A percentile compares a stretch with the other conserved stretches of the same genome.
Evolutionary conservation across 2,329 filamentous ascomycete species (phyloP).

Genomic region (Colletotrichum simmondsii): DNA sequence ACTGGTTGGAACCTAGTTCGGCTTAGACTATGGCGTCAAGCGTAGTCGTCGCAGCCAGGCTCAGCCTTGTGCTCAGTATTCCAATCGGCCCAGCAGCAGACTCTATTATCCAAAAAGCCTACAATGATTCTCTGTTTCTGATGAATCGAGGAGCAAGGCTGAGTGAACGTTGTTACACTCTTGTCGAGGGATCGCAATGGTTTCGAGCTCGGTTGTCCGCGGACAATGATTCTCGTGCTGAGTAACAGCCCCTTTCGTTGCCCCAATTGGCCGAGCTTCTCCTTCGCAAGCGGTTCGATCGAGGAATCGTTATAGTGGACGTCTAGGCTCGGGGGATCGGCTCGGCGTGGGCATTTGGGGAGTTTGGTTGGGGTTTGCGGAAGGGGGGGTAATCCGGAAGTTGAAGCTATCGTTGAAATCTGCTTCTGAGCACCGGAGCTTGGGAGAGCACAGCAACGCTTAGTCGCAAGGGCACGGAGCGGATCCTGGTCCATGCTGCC

Average conservation of each 20-base stretch:
- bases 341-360: not conserved
- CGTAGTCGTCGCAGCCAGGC: conserved; percentile 10
- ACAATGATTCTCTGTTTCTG: not conserved
- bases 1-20: not conserved
- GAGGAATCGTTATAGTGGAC: not conserved
- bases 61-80: conserved; percentile 5
- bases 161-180: not conserved
- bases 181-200: not conserved
- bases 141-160: not conserved
- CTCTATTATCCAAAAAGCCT: not conserved
- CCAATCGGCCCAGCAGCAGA: not conserved
- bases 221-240: not conserved
- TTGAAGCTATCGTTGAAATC: conserved; percentile 33
- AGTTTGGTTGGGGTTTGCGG: conserved; percentile 8
- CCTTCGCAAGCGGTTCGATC: conserved; percentile 16
- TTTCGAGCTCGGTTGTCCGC: conserved; percentile 11
- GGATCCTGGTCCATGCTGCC: not conserved
- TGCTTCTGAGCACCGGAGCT: conserved; percentile 19
- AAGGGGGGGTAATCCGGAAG: conserved; percentile 12
- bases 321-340: not conserved
- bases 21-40: not conserved
- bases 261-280: conserved; percentile 10
- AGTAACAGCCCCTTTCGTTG: conserved; percentile 7
- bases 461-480: conserved; percentile 20
- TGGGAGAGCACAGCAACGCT: conserved; percentile 4